Evolutionary conservation across 2,329 filamentous ascomycete genomes (phyloP).

Genomic region (Paracoccidioides lutzii): DNA sequence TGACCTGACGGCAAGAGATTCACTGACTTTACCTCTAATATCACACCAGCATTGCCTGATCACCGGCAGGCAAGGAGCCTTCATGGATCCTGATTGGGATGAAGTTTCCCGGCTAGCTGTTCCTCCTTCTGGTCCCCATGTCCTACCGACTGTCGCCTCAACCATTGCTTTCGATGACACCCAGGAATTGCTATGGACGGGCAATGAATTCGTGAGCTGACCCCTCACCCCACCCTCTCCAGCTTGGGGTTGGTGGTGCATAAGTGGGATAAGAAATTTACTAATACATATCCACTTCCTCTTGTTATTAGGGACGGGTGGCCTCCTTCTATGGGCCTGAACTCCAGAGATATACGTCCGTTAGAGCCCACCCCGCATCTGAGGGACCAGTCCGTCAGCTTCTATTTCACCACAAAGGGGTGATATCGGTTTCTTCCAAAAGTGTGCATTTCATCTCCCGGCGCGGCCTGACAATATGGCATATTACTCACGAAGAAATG

Average conservation of each 20-base stretch:
- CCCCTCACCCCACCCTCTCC: conserved; percentile 8
- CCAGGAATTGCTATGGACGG: conserved; percentile 86
- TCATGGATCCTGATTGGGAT: conserved; percentile 36
- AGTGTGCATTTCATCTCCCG: conserved; percentile 83
- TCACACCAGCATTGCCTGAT: neutral
- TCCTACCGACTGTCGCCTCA: conserved; percentile 57
- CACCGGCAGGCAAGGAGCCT: neutral
- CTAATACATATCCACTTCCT: neutral
- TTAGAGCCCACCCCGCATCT: conserved; percentile 58
- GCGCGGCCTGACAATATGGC: conserved; percentile 76
- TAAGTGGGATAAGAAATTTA: neutral
- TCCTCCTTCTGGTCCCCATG: conserved; percentile 61
- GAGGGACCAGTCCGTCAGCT: conserved; percentile 79
- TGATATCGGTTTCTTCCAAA: conserved; percentile 69
- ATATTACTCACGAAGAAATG: conserved; percentile 68
- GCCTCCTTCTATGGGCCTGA: conserved; percentile 79
- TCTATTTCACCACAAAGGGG: conserved; percentile 78
- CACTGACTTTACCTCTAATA: neutral
- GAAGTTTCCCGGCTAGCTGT: conserved; percentile 72
- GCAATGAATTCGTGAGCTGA: conserved; percentile 66
- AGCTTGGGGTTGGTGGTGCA: neutral
- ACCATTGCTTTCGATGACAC: conserved; percentile 78
- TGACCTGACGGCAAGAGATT: neutral
- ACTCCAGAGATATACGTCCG: conserved; percentile 79
- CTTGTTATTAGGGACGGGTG: conserved; percentile 56